A percentile compares a stretch with the other conserved stretches of the same genome.
phyloP scores from a whole-genome alignment of 257 asterid genomes.

The Anisodus tanguticus region DNA sequence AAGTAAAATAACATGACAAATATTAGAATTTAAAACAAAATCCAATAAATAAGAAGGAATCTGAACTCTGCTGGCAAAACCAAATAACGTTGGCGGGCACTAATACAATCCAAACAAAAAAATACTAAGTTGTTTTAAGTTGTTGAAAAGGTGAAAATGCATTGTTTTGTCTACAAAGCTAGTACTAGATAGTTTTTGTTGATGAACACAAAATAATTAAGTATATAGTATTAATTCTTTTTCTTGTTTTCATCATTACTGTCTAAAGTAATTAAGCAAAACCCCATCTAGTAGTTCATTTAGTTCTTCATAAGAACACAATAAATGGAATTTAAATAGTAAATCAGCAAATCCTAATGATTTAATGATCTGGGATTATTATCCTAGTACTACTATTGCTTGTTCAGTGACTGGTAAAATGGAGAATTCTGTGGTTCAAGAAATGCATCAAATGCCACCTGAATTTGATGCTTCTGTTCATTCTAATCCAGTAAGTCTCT shows the following conservation, averaged over 20 bases:
- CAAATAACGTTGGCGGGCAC: slow-evolving; percentile 31
- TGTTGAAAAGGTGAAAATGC: slow-evolving; percentile 15
- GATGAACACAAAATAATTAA: not conserved
- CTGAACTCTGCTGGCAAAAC: slow-evolving; percentile 34
- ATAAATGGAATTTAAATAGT: not conserved
- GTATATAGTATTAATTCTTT: not conserved
- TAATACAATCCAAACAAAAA: slow-evolving; percentile 21
- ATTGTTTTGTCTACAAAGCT: not conserved
- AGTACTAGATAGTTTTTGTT: not conserved
- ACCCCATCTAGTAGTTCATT: not conserved
- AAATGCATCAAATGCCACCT: slow-evolving; percentile 28
- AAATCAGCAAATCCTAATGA: not conserved
- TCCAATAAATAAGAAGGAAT: slow-evolving; percentile 7
- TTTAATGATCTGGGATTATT: slow-evolving; percentile 17
- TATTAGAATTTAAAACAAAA: not conserved
- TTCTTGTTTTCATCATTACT: slow-evolving; percentile 38
- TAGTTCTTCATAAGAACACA: not conserved
- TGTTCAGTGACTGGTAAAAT: not conserved
- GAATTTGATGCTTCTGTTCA: slow-evolving; percentile 25
- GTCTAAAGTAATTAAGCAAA: slow-evolving; percentile 25
- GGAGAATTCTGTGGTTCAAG: slow-evolving; percentile 25
- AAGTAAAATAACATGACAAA: not conserved
- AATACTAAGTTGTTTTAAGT: no score
- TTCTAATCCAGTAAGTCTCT: not conserved
- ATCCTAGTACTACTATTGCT: no score